phyloP scores from a whole-genome alignment of 2,329 filamentous ascomycete genomes.

The Alternaria alternata region DNA sequence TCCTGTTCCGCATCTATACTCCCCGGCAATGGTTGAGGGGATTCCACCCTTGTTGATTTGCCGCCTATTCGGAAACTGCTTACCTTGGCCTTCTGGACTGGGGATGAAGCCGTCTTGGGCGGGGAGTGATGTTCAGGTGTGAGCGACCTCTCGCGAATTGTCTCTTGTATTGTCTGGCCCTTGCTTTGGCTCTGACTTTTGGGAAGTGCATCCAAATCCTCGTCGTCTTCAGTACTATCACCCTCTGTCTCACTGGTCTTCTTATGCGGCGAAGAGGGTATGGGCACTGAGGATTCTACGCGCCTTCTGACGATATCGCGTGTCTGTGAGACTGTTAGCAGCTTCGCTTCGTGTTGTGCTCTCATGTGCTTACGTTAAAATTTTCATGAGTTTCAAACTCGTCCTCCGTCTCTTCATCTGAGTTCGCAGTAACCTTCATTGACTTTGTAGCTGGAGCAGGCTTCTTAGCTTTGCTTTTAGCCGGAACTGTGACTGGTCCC shows the following conservation, averaged over 20 bases:
- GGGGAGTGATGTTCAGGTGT: constrained; percentile 10
- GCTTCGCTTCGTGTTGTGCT: no score
- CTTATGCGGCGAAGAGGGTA: neutral
- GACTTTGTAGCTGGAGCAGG: constrained; percentile 9
- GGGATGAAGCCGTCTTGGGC: constrained; percentile 5
- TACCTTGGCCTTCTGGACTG: constrained; percentile 22
- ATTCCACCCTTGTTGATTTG: constrained; percentile 19
- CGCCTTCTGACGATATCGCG: constrained; percentile 12
- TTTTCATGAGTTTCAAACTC: constrained; percentile 48
- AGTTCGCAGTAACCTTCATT: constrained; percentile 16
- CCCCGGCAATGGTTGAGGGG: constrained; percentile 2
- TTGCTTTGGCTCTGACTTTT: constrained; percentile 26
- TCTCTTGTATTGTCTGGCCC: neutral
- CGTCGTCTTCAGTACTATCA: constrained; percentile 27
- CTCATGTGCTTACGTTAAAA: constrained; percentile 34
- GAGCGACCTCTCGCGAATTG: constrained; percentile 9
- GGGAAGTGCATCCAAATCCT: constrained; percentile 50
- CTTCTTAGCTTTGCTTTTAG: constrained; percentile 21
- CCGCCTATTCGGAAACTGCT: constrained; percentile 44
- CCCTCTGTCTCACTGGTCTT: neutral
- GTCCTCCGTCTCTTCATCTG: constrained; percentile 44
- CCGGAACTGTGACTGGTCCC: constrained; percentile 11
- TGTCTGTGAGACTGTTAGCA: constrained; percentile 21
- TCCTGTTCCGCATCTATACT: neutral
- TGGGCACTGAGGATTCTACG: neutral